phyloP scores from a whole-genome alignment of 2,329 filamentous ascomycete genomes.

The Trichoderma afroharzianum region DNA sequence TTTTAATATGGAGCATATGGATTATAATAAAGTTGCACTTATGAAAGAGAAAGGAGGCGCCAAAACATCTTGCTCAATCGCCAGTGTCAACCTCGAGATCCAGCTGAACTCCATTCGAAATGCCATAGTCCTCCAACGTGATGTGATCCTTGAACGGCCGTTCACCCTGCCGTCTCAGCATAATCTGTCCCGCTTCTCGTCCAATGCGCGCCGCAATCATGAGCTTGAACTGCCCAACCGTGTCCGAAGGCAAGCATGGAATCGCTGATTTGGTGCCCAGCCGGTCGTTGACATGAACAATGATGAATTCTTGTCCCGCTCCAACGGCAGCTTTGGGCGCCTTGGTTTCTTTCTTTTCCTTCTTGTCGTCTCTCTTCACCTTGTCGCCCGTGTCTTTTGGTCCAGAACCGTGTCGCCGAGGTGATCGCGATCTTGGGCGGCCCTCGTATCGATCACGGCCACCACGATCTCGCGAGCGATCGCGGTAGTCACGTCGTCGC shows the following conservation, averaged over 20 bases:
- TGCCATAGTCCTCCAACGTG: conserved; percentile 86
- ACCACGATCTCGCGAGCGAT: conserved; percentile 35
- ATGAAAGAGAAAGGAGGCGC: background rate
- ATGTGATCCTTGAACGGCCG: conserved; percentile 90
- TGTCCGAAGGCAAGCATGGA: conserved; percentile 81
- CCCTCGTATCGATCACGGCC: conserved; percentile 32
- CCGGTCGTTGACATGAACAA: conserved; percentile 92
- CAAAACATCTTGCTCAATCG: conserved; percentile 41
- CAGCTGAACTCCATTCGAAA: conserved; percentile 79
- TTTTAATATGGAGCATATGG: background rate
- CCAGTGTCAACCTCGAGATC: conserved; percentile 61
- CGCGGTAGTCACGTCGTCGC: conserved; percentile 44
- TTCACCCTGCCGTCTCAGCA: conserved; percentile 88
- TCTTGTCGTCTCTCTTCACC: conserved; percentile 39
- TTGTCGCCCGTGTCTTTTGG: conserved; percentile 35
- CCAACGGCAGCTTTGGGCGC: conserved; percentile 26
- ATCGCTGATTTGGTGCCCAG: conserved; percentile 93
- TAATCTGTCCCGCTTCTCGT: conserved; percentile 83
- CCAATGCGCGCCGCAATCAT: conserved; percentile 89
- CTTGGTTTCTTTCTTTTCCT: conserved; percentile 35
- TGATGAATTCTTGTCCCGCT: conserved; percentile 75
- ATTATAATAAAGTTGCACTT: background rate
- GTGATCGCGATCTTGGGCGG: conserved; percentile 18
- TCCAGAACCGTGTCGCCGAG: conserved; percentile 26
- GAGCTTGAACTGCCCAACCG: conserved; percentile 82